Percentiles rank a stretch among this genome's conserved stretches.
phyloP scores from a whole-genome alignment of 2,329 filamentous ascomycete genomes.

The Microdochium bolleyi region DNA sequence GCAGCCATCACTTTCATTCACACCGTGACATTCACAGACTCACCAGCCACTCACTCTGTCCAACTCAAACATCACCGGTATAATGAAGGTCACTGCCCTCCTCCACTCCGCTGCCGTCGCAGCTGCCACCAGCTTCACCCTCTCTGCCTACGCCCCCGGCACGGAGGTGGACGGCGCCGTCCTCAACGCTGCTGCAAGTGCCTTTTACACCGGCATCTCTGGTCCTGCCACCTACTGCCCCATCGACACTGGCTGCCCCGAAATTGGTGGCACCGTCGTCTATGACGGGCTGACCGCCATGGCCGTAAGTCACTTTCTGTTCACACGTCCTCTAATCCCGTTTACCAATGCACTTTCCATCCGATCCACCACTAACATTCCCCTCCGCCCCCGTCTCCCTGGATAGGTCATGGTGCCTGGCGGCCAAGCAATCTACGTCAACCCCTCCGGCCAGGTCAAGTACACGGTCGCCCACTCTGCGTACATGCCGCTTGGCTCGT shows the following conservation, averaged over 20 bases:
- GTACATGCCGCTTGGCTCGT: slow-evolving; percentile 40
- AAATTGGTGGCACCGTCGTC: slow-evolving; percentile 15
- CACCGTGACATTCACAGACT: too few species aligned
- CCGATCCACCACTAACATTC: background rate
- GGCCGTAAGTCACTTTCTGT: slow-evolving; percentile 10
- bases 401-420: slow-evolving; percentile 47
- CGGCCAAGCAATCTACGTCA: slow-evolving; percentile 54
- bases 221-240: slow-evolving; percentile 17
- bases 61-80: background rate
- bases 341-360: background rate
- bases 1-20: too few species aligned
- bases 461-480: slow-evolving; percentile 50
- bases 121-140: slow-evolving; percentile 12
- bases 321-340: background rate
- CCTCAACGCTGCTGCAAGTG: slow-evolving; percentile 12
- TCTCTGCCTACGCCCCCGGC: slow-evolving; percentile 15
- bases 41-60: background rate
- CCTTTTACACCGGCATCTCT: slow-evolving; percentile 14
- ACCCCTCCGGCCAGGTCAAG: slow-evolving; percentile 40
- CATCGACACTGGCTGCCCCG: slow-evolving; percentile 9
- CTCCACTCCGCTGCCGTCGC: slow-evolving; percentile 7
- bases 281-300: slow-evolving; percentile 11
- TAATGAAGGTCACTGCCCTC: slow-evolving; percentile 5
- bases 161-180: slow-evolving; percentile 10
- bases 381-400: background rate